Base-by-base conservation (phyloP, 768 basidiomycete genomes). In the Boletus edulis region DNA sequence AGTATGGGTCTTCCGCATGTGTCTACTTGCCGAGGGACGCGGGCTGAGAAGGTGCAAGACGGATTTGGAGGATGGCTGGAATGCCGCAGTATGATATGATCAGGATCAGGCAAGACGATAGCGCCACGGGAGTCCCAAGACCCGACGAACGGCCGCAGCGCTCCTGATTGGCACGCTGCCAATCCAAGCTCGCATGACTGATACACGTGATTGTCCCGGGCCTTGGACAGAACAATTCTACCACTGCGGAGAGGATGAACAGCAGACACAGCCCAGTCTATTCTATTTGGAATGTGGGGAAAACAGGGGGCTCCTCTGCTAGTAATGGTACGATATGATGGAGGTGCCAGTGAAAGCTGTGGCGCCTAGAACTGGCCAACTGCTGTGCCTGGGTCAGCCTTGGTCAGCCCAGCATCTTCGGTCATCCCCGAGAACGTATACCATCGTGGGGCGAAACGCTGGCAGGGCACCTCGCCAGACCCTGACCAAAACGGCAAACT, bases 11-110 rank as follows among this genome's bases (percentile, higher is more conserved):
- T 37, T 39, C 31, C 35, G 17, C 51, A 50, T 49, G 44, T 22
- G 49, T 24, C n/a, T 47, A 34, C 27, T 20, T 35, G 42, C 65
- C 65, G 66, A 52, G 27, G 38, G 29, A 43, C 38, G 29, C 66
- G 58, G 63, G 34, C 20, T 24, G 52, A 51, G 48, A 55, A 54
- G 31, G 52, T 12, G 13, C 40, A 2, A 18, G 57, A 56, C 56
- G 22, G 35, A 49, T 51, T 45, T 29, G 41, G 51, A 29, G 10
- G 13, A 2, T 6, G 34, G 13, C 13, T 38, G 47, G 44, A 4
- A 32, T 32, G 22, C 22, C 22, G n/a, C 22, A 22, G 29, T 12
- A 34, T 34, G 18, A 35, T 35, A 52, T 12, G 42, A 54, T 41
- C 47, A 49, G 40, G 51, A 47, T 48, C 40, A 39, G 47, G 29